Base-by-base conservation (phyloP, 441 rosid genomes). In the Erodium trifolium region DNA sequence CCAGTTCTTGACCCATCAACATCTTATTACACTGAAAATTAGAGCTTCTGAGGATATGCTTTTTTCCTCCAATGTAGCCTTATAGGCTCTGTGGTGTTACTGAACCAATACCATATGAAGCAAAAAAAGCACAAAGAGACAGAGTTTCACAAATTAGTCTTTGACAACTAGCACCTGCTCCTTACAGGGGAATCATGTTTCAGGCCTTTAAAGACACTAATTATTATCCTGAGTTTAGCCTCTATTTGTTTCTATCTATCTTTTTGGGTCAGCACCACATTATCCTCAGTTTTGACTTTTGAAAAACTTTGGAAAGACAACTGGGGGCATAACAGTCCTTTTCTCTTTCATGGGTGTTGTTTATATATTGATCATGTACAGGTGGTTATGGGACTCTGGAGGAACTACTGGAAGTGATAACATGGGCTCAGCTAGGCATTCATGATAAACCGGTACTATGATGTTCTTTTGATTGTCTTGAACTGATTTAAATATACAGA, bases 401-500 rank as follows among this genome's bases (percentile, higher is more conserved):
- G 76, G 93, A 88, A 73, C 83, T 88, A 69, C 88, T 88, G 66
- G 93, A 88, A 71, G 93, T 85, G 64, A 88, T 88, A 65, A 85
- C 93, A 71, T 88, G 93, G 93, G 93, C 93, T 69, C 93, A 88
- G 71, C 91, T 88, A 39, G 91, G 93, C 67, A 88, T 88, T 70
- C 93, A 88, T 65, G 89, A 88, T 10, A 88, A 88, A 70, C 93
- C 93, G 59, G 93, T 88, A 77, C 19, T 41, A 1, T 41, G 45
- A 41, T 41, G 12, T 41, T 41, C 45, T 0, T 41, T 8, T 41
- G 45, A 41, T 39, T 41, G 10, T 7, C 45, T 8, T 41, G 6
- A 41, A 41, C 11, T 6, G 45, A 41, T 41, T 31, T 3, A 41
- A 8, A 8, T 41, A 9, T 9, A 41, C 10, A 41, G 45, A 41